Evolutionary conservation across 2,329 filamentous ascomycete species (phyloP).

Genomic region (Sclerotinia subarctica): DNA sequence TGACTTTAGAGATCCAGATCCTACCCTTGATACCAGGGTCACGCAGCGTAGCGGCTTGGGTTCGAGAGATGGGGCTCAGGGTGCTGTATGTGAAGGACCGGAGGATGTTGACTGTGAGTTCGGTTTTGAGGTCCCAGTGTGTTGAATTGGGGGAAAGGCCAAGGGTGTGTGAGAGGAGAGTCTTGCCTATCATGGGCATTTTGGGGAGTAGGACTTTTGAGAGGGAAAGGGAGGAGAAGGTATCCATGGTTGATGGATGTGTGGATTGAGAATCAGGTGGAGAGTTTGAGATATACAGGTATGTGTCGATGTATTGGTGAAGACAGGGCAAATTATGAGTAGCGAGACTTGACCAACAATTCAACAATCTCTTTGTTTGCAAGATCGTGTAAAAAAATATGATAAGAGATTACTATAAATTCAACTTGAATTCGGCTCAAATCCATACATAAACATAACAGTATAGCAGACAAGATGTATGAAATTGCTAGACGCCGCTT

Average conservation of each 20-base stretch:
- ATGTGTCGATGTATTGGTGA: not conserved
- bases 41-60: constrained; percentile 59
- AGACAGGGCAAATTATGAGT: not conserved
- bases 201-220: constrained; percentile 45
- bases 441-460: not conserved
- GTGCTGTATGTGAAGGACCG: constrained; percentile 54
- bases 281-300: constrained; percentile 36
- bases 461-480: not conserved
- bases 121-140: constrained; percentile 76
- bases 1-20: constrained; percentile 76
- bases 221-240: constrained; percentile 37
- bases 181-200: constrained; percentile 59
- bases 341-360: not conserved
- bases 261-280: not conserved
- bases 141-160: constrained; percentile 65
- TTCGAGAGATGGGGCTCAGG: constrained; percentile 49
- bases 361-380: not conserved
- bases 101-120: constrained; percentile 67
- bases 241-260: constrained; percentile 26
- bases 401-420: not conserved
- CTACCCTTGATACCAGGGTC: constrained; percentile 71
- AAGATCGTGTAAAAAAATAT: not conserved
- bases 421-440: not conserved
- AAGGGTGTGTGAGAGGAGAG: constrained; percentile 61
- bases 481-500: not conserved